Evolutionary conservation across 108 stramenopile species (phyloP).

Genomic region (Craspedostauros australis): DNA sequence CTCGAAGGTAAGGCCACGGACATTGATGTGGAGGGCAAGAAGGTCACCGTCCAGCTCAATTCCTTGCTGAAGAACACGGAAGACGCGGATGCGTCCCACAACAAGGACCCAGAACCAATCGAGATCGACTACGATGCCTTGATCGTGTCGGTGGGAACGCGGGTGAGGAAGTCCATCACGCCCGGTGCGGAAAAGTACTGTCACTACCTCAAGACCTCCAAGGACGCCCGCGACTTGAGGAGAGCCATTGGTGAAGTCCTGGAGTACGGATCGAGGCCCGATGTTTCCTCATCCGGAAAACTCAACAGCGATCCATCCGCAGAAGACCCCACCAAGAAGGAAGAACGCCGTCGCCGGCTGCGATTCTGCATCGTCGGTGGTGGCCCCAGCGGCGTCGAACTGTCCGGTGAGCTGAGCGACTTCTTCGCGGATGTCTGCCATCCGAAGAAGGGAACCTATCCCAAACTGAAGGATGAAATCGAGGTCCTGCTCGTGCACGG

Average conservation of each 20-base stretch:
- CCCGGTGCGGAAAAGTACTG: slow-evolving; percentile 34
- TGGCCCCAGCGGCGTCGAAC: slow-evolving; percentile 70
- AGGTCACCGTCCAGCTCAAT: slow-evolving; percentile 42
- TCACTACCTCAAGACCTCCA: slow-evolving; percentile 32
- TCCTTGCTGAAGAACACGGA: slow-evolving; percentile 16
- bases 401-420: slow-evolving; percentile 63
- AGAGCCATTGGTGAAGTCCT: slow-evolving; percentile 40
- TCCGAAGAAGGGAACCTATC: slow-evolving; percentile 35
- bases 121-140: slow-evolving; percentile 43
- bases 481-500: slow-evolving; percentile 50
- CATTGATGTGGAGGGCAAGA: slow-evolving; percentile 34
- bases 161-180: slow-evolving; percentile 27
- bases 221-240: slow-evolving; percentile 43
- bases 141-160: slow-evolving; percentile 47
- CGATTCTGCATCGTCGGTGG: slow-evolving; percentile 62
- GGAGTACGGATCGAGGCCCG: slow-evolving; percentile 55
- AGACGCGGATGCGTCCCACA: slow-evolving; percentile 2
- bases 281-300: too few relatives aligned
- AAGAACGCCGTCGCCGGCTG: slow-evolving; percentile 32
- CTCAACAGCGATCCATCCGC: too few relatives aligned
- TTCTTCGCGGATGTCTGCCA: slow-evolving; percentile 39
- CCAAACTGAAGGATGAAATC: slow-evolving; percentile 37
- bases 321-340: slow-evolving; percentile 4
- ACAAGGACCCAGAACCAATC: slow-evolving; percentile 9
- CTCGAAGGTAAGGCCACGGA: slow-evolving; percentile 41